Conservation (phyloP, 805 yeast genomes). For the Lachancea sp. region DNA sequence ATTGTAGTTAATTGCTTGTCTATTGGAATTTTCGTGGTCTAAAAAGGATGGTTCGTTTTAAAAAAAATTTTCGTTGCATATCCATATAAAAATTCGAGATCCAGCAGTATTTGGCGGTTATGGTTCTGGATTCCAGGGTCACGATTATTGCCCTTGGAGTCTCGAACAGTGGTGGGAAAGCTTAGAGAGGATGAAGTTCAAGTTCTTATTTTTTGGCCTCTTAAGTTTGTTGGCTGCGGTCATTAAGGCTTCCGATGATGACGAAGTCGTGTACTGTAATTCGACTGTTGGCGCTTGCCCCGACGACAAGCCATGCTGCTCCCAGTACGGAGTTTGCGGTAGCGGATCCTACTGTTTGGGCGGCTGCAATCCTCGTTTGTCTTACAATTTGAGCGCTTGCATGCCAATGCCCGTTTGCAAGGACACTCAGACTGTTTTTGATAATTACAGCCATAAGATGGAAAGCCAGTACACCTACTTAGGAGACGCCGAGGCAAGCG, state of each 20-base stretch:
- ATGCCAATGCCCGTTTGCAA: conserved; percentile 80
- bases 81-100: neutral
- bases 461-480: conserved; percentile 40
- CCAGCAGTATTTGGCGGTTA: neutral
- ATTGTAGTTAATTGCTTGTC: conserved; percentile 5
- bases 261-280: conserved; percentile 7
- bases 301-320: conserved; percentile 75
- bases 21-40: neutral
- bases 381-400: conserved; percentile 59
- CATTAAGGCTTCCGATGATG: conserved; percentile 1
- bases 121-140: neutral
- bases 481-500: conserved; percentile 63
- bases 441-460: conserved; percentile 31
- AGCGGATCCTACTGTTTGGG: conserved; percentile 70
- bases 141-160: neutral
- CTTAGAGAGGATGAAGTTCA: neutral
- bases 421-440: conserved; percentile 40
- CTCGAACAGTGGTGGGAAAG: neutral
- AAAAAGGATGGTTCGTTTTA: too few relatives aligned
- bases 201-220: neutral
- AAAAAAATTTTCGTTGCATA: neutral
- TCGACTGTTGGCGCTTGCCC: conserved; percentile 49
- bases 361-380: conserved; percentile 76
- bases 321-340: conserved; percentile 75
- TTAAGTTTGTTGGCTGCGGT: neutral